Evolutionary conservation across 1,284 basidiomycete species (phyloP).

Genomic region (Leucoagaricus sp.): DNA sequence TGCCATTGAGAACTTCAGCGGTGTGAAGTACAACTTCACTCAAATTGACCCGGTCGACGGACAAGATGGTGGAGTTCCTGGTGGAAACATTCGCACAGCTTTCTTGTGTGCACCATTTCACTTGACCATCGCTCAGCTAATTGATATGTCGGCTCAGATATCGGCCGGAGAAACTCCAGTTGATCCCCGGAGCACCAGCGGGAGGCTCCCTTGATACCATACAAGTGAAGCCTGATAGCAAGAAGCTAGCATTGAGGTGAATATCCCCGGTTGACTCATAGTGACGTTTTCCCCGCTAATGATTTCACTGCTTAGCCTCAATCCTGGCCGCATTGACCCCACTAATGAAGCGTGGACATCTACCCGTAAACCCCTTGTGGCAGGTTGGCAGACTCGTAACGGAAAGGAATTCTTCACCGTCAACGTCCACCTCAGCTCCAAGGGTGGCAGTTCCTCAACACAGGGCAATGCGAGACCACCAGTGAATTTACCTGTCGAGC

Average conservation of each 20-base stretch:
- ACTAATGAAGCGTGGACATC: conserved; percentile 55
- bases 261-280: conserved; percentile 14
- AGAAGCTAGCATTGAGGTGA: conserved; percentile 50
- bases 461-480: conserved; percentile 61
- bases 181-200: conserved; percentile 49
- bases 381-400: conserved; percentile 51
- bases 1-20: conserved; percentile 48
- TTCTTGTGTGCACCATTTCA: conserved; percentile 44
- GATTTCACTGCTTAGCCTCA: conserved; percentile 40
- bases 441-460: conserved; percentile 55
- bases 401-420: conserved; percentile 57
- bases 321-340: conserved; percentile 66
- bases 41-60: conserved; percentile 55
- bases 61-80: conserved; percentile 63
- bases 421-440: conserved; percentile 63
- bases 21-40: conserved; percentile 49
- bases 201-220: conserved; percentile 52
- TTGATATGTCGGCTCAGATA: conserved; percentile 34
- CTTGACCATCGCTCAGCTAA: no score
- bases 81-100: conserved; percentile 65
- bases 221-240: conserved; percentile 35
- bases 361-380: conserved; percentile 64
- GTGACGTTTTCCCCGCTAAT: not conserved
- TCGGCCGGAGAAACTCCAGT: conserved; percentile 48
- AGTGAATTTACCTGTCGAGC: conserved; percentile 52